Base-by-base conservation (phyloP, 2,329 filamentous ascomycete genomes). In the Nemania bipapillata region DNA sequence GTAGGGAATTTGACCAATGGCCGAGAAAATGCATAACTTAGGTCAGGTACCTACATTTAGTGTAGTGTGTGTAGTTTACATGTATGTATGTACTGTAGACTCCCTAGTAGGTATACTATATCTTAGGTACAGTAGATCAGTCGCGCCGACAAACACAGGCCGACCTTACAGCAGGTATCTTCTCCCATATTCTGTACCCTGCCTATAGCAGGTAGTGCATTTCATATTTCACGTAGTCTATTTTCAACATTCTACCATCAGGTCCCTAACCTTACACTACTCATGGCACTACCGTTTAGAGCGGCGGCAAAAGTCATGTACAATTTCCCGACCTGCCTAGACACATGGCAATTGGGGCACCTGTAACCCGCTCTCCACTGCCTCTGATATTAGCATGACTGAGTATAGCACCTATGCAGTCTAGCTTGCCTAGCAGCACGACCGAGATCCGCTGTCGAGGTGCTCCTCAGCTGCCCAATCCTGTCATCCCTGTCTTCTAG, bases 401-500 rank as follows among this genome's bases (percentile, higher is more conserved):
- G 53, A 42, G 28, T 54, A 35, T 24, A 28, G 26, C n/a, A 32
- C 30, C 53, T 56, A n/a, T n/a, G n/a, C n/a, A 56, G 30, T 40
- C 45, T 20, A 37, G 28, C 66, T 68, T 54, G 56, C 53, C 66
- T 54, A 62, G 53, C 66, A 52, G 59, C 57, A 66, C 35, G 57
- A 50, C 66, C 24, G 55, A 52, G 54, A 49, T 17, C 42, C 63
- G 32, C 52, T 55, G 28, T 42, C 50, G 65, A 54, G 47, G 28
- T 55, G 53, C 47, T 49, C 47, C 20, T 63, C 56, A 63, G 59
- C 67, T 59, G 59, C 63, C 52, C 58, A 49, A 55, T 66, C 63
- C 26, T 53, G 55, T 32, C 42, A 60, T 58, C 66, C 66, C 53
- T 66, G 64, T 28, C 65, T 70, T 70, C 69, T 63, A 70, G 60